These are phyloP conservation scores for Glebionis coronaria DNA, from an alignment of 129 eudicot species.

Conservation along the genomic window DNA sequence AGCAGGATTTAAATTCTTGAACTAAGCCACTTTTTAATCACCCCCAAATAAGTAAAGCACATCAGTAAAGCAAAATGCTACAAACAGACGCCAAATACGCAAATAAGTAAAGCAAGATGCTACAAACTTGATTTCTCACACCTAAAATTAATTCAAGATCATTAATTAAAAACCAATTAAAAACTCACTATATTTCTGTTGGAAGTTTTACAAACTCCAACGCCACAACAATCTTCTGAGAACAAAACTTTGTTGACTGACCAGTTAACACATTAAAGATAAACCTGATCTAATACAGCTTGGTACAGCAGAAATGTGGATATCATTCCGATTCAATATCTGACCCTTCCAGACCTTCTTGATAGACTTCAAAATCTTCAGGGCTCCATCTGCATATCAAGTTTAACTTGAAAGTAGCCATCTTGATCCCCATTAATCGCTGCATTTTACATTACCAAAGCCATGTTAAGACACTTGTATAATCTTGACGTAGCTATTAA, in stretches of 20 bases:
- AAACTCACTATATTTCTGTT: neutral
- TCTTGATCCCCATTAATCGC: conserved; percentile 72
- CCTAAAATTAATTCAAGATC: neutral
- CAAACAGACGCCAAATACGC: too few species aligned
- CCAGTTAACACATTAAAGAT: neutral
- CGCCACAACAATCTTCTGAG: neutral
- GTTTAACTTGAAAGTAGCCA: conserved; percentile 70
- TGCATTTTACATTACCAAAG: too few species aligned
- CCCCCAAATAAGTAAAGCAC: too few species aligned
- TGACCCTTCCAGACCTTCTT: conserved; percentile 60
- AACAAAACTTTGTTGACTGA: conserved; percentile 6
- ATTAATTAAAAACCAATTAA: neutral
- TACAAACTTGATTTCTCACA: neutral
- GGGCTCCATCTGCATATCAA: conserved; percentile 75
- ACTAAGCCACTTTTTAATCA: too few species aligned
- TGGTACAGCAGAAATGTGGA: neutral
- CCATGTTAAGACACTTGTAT: too few species aligned
- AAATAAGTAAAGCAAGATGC: too few species aligned
- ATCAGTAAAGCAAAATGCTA: too few species aligned
- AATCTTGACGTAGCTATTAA: too few species aligned
- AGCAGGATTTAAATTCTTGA: too few species aligned
- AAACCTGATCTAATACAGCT: conserved; percentile 10
- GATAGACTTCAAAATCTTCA: conserved; percentile 69
- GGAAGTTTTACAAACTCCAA: conserved; percentile 5
- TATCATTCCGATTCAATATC: conserved; percentile 45